Conservation (phyloP, 352 stramenopile genomes). For the Phytophthora multivora region DNA sequence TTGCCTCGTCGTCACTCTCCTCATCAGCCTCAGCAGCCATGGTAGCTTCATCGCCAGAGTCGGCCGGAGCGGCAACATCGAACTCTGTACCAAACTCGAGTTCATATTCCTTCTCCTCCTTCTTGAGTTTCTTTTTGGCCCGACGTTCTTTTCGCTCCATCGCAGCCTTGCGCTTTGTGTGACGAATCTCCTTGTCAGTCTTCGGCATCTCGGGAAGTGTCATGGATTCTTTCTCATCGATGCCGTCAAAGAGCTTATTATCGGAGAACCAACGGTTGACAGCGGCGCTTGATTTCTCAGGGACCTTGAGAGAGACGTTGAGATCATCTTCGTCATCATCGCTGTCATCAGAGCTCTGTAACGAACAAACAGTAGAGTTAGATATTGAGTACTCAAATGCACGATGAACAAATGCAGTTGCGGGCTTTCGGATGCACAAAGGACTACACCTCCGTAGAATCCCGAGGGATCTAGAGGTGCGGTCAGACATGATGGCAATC, state of each 20-base stretch:
- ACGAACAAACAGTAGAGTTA: slow-evolving; percentile 14
- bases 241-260: slow-evolving; percentile 83
- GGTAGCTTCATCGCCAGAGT: slow-evolving; percentile 52
- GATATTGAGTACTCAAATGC: background rate
- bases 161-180: slow-evolving; percentile 96
- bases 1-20: slow-evolving; percentile 57
- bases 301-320: slow-evolving; percentile 74
- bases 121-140: slow-evolving; percentile 74
- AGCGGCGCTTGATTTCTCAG: slow-evolving; percentile 74
- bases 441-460: slow-evolving; percentile 55
- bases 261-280: slow-evolving; percentile 86
- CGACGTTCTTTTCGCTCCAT: slow-evolving; percentile 91
- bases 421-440: slow-evolving; percentile 77
- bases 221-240: slow-evolving; percentile 60
- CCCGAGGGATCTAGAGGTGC: slow-evolving; percentile 31
- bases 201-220: slow-evolving; percentile 92
- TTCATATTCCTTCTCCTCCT: slow-evolving; percentile 87
- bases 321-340: slow-evolving; percentile 68
- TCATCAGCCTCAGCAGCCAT: slow-evolving; percentile 43
- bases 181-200: slow-evolving; percentile 98
- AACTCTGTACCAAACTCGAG: slow-evolving; percentile 80
- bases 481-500: slow-evolving; percentile 88
- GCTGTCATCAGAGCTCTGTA: slow-evolving; percentile 86
- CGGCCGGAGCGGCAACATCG: slow-evolving; percentile 49
- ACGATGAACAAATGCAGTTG: slow-evolving; percentile 5